phyloP scores from a whole-genome alignment of 345 rosid species.

The Anastatica hierochuntica region DNA sequence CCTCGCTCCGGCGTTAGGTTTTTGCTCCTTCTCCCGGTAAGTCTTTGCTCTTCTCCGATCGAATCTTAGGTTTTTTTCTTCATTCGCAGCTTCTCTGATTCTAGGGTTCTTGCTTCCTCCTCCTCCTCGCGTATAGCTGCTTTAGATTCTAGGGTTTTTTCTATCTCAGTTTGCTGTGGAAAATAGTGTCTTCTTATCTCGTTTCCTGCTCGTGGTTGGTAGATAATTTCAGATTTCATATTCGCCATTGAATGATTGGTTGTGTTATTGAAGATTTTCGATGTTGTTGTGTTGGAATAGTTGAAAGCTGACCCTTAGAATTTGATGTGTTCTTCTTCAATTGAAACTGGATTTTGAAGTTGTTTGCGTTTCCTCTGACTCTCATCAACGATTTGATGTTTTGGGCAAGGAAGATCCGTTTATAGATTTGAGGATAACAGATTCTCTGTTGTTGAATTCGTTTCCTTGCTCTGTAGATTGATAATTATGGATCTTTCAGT shows the following conservation, averaged over 20 bases:
- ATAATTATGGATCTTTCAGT: not conserved
- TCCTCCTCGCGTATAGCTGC: too few species aligned
- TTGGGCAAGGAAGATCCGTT: not conserved
- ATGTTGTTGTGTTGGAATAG: not conserved
- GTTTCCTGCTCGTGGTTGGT: too few species aligned
- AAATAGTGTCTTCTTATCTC: too few species aligned
- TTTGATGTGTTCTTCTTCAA: not conserved
- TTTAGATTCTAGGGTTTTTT: constrained; percentile 10
- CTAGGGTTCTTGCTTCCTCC: too few species aligned
- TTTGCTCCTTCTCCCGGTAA: not conserved
- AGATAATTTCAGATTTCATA: too few species aligned
- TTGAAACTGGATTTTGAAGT: not conserved
- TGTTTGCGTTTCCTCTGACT: not conserved
- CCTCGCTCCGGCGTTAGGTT: constrained; percentile 3
- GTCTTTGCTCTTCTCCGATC: not conserved
- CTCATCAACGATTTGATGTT: not conserved
- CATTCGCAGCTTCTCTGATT: not conserved
- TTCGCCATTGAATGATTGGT: too few species aligned
- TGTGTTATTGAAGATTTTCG: too few species aligned
- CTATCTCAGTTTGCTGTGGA: too few species aligned
- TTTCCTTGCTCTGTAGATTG: not conserved
- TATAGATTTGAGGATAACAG: not conserved
- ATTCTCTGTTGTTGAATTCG: not conserved
- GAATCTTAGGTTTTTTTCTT: not conserved
- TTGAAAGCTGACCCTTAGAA: not conserved